Conservation (phyloP, 495 filamentous ascomycete genomes). For the Xylaria bambusicola region DNA sequence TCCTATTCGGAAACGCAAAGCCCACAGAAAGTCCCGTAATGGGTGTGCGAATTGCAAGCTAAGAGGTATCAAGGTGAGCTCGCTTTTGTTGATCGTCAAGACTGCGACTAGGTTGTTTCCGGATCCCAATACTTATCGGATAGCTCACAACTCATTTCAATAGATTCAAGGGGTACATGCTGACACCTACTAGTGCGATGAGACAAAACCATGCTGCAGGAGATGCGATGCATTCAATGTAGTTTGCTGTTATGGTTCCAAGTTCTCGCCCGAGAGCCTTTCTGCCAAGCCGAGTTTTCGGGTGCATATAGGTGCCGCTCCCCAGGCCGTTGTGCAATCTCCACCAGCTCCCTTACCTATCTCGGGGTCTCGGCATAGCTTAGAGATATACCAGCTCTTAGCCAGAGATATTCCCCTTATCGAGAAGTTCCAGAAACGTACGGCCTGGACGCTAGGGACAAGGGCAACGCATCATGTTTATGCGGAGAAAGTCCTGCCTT, state of each 20-base stretch:
- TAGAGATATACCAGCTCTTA: constrained; percentile 25
- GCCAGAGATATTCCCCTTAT: constrained; percentile 31
- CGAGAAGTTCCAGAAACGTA: constrained; percentile 39
- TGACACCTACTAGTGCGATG: constrained; percentile 41
- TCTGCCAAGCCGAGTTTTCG: background rate
- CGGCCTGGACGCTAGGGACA: constrained; percentile 43
- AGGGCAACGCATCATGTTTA: constrained; percentile 28
- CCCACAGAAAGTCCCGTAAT: constrained; percentile 44
- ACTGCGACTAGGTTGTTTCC: background rate
- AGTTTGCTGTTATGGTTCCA: constrained; percentile 41
- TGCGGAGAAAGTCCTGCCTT: constrained; percentile 24
- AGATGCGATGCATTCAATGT: constrained; percentile 45
- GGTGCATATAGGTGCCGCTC: background rate
- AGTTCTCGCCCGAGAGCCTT: constrained; percentile 9
- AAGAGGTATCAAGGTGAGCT: constrained; percentile 44
- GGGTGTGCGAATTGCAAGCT: constrained; percentile 54
- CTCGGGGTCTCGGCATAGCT: constrained; percentile 3
- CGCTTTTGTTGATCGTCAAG: background rate
- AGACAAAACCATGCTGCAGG: constrained; percentile 43
- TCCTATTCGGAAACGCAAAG: constrained; percentile 35
- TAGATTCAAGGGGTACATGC: background rate
- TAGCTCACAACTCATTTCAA: background rate
- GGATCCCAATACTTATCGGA: background rate
- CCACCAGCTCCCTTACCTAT: constrained; percentile 20
- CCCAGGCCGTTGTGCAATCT: background rate